Evolutionary conservation across 306 rosid genomes (phyloP).

Genomic region (Astragalus glycyphyllos): DNA sequence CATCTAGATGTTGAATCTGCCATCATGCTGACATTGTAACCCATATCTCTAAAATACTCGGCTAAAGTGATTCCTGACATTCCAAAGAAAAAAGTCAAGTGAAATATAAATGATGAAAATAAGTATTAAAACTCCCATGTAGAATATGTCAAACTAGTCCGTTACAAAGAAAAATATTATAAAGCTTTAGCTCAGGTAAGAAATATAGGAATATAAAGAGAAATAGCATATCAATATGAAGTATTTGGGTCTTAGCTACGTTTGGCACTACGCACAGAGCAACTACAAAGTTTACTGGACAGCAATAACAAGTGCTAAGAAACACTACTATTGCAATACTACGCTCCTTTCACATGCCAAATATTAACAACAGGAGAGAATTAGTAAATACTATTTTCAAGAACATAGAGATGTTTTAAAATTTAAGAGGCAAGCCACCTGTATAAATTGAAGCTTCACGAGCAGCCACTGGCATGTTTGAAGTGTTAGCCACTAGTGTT

Average conservation of each 20-base stretch:
- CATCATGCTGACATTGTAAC: conserved; percentile 99
- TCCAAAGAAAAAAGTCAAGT: conserved; percentile 29
- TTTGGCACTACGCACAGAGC: conserved; percentile 27
- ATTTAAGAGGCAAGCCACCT: conserved; percentile 54
- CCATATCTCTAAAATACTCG: conserved; percentile 99
- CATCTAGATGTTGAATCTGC: conserved; percentile 99
- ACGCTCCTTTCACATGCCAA: conserved; percentile 29
- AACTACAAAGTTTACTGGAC: conserved; percentile 12
- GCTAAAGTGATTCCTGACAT: conserved; percentile 94
- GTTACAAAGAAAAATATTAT: conserved; percentile 19
- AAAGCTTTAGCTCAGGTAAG: conserved; percentile 20
- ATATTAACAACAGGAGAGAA: conserved; percentile 20
- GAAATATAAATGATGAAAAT: conserved; percentile 10
- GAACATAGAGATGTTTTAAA: neutral
- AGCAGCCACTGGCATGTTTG: conserved; percentile 99
- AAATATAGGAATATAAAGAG: conserved; percentile 34
- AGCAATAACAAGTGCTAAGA: conserved; percentile 22
- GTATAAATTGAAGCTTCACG: conserved; percentile 99
- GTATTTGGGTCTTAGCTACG: neutral
- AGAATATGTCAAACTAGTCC: conserved; percentile 27
- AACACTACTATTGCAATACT: conserved; percentile 29
- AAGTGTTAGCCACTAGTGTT: conserved; percentile 98
- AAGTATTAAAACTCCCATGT: neutral
- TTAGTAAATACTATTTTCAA: conserved; percentile 12
- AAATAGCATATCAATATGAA: conserved; percentile 15